These are phyloP conservation scores for Lachnellula occidentalis DNA, from an alignment of 2,329 filamentous ascomycete genomes.

Conservation along the genomic window DNA sequence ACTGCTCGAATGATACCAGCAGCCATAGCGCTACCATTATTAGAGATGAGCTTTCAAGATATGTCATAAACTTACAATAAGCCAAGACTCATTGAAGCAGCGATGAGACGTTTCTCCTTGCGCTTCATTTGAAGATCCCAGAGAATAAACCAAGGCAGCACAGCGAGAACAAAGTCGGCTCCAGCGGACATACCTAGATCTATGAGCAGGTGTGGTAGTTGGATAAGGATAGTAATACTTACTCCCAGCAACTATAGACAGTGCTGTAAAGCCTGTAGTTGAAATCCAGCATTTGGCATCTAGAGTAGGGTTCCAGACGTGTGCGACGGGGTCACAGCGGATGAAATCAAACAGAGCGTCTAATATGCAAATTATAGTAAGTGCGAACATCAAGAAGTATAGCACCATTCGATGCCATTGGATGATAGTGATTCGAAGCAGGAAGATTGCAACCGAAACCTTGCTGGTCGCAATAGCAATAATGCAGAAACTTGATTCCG, in stretches of 20 bases:
- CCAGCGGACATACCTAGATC: not conserved
- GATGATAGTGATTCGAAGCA: constrained; percentile 11
- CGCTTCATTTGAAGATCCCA: constrained; percentile 33
- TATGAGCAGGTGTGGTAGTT: not conserved
- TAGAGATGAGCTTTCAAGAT: no score
- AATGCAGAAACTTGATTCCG: constrained; percentile 7
- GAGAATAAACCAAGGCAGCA: constrained; percentile 36
- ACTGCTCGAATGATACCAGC: constrained; percentile 7
- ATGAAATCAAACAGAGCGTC: constrained; percentile 14
- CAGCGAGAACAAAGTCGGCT: constrained; percentile 34
- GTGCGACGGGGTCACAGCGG: constrained; percentile 12
- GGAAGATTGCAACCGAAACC: constrained; percentile 11
- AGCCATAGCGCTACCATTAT: not conserved
- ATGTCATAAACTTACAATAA: constrained; percentile 24
- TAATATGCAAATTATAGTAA: constrained; percentile 1
- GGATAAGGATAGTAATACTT: not conserved
- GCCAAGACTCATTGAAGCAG: constrained; percentile 34
- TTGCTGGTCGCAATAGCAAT: constrained; percentile 14
- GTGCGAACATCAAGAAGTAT: constrained; percentile 5
- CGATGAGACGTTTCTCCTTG: constrained; percentile 35
- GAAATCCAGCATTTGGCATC: constrained; percentile 10
- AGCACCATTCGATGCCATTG: constrained; percentile 11
- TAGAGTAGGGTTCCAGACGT: constrained; percentile 11
- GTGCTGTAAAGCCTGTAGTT: constrained; percentile 1
- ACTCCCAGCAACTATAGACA: constrained; percentile 2